Evolutionary conservation across 371 early-diverging fungal species (phyloP).

Genomic region (Blakeslea trispora): DNA sequence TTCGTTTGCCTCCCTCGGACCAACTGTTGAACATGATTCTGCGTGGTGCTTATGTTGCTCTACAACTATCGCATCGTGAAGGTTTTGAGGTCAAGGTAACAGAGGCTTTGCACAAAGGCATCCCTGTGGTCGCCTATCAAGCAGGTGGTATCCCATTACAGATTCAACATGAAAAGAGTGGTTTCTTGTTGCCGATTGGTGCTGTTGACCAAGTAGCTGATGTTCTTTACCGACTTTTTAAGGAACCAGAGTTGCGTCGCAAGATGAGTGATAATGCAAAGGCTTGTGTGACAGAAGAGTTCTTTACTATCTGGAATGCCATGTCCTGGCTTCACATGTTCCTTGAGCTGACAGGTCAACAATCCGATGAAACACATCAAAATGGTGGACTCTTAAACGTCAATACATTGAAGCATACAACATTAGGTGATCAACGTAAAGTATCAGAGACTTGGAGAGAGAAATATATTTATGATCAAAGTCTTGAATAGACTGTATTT

Average conservation of each 20-base stretch:
- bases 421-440: constrained; percentile 32
- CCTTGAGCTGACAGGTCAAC: constrained; percentile 51
- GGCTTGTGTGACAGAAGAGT: constrained; percentile 61
- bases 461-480: constrained; percentile 28
- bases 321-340: constrained; percentile 70
- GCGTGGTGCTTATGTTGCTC: constrained; percentile 66
- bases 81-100: constrained; percentile 94
- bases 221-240: constrained; percentile 53
- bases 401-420: constrained; percentile 15
- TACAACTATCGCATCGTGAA: constrained; percentile 84
- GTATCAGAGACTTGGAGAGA: constrained; percentile 43
- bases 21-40: constrained; percentile 79
- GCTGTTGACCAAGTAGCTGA: constrained; percentile 65
- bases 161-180: constrained; percentile 63
- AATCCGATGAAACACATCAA: constrained; percentile 20
- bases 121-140: constrained; percentile 67
- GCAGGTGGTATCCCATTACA: constrained; percentile 89
- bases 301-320: constrained; percentile 69
- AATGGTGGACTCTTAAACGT: constrained; percentile 11
- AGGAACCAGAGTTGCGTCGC: constrained; percentile 43
- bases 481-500: not conserved
- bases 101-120: constrained; percentile 74
- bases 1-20: constrained; percentile 76
- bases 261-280: constrained; percentile 51
- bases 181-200: constrained; percentile 69